Evolutionary conservation across 2,329 filamentous ascomycete species (phyloP).

Genomic region (Leptodontidium sp.): DNA sequence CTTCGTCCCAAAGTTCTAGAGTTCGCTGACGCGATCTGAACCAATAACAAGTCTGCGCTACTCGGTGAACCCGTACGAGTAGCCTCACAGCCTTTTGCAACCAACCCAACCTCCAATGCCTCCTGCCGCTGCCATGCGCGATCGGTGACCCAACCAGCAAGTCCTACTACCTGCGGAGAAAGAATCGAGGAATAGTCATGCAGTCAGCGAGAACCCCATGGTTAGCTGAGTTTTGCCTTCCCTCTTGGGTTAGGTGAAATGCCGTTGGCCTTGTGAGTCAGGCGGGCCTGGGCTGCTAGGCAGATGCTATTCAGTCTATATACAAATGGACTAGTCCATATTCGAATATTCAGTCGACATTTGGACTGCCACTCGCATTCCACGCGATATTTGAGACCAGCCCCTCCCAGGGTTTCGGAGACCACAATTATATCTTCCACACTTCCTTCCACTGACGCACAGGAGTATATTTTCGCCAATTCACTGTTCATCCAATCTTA

Average conservation of each 20-base stretch:
- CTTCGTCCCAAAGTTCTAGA: background rate
- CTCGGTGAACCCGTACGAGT: slow-evolving; percentile 24
- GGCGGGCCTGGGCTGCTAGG: slow-evolving; percentile 5
- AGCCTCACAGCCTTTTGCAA: slow-evolving; percentile 21
- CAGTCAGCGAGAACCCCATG: slow-evolving; percentile 13
- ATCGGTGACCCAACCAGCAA: background rate
- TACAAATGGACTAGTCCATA: background rate
- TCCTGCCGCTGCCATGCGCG: background rate
- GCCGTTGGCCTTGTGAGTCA: slow-evolving; percentile 28
- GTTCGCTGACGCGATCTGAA: background rate
- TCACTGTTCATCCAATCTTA: background rate
- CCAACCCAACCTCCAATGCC: background rate
- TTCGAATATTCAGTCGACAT: background rate
- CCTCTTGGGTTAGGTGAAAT: background rate
- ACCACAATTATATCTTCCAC: background rate
- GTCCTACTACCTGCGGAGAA: background rate
- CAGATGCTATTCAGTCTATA: slow-evolving; percentile 6
- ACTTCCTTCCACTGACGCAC: background rate
- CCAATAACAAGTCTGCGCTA: background rate
- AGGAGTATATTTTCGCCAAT: background rate
- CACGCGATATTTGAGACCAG: background rate
- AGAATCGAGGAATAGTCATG: background rate
- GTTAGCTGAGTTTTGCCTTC: slow-evolving; percentile 17
- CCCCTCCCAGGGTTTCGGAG: background rate
- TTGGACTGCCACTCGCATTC: background rate